Evolutionary conservation across 305 asterid genomes (phyloP), one percentile per base, ranked within the genome.

Genomic region (Fraxinus angustifolia): DNA sequence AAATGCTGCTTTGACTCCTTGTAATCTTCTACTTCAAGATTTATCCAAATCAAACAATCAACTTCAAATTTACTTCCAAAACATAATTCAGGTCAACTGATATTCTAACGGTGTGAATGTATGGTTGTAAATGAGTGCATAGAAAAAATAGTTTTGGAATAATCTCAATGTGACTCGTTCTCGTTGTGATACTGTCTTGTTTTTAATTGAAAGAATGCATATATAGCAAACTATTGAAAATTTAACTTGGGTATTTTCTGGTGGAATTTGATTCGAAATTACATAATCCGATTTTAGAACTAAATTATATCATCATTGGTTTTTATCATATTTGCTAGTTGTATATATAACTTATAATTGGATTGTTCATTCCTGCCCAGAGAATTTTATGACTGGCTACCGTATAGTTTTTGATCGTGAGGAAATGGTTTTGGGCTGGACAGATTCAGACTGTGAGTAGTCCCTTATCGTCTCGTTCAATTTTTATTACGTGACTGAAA

Each of bases 391-490:
- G 99, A 84, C 93, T 23, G 98, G 98, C 62, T 89, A 95, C 42
- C 93, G 96, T 6, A 84, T 93, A 5, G 87, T 93, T 75, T 95
- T 95, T 74, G 94, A 95, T 85, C 94, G 97, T 0, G 99, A 93
- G 86, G 91, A 92, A 84, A 91, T 90, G 97, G 88, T 85, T 85
- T 83, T 95, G 90, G 97, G 99, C n/a, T 95, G 99, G 99, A 86
- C 83, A 82, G 90, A 85, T 28, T 90, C 99, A 0, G 79, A 91
- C 82, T 95, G 99, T 95, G 85, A 91, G 99, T 89, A 84, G 33
- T 11, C 33, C 35, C 73, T 21, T 48, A 28, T 78, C 80, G 23
- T 75, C 38, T 19, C 26, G 42, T 16, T 30, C 35, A 1, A 17
- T 38, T 75, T 75, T 21, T 71, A n/a, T 80, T 42, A 53, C 65